Evolutionary conservation across 345 rosid genomes (phyloP).

Genomic region (Crucihimalaya himalaica): DNA sequence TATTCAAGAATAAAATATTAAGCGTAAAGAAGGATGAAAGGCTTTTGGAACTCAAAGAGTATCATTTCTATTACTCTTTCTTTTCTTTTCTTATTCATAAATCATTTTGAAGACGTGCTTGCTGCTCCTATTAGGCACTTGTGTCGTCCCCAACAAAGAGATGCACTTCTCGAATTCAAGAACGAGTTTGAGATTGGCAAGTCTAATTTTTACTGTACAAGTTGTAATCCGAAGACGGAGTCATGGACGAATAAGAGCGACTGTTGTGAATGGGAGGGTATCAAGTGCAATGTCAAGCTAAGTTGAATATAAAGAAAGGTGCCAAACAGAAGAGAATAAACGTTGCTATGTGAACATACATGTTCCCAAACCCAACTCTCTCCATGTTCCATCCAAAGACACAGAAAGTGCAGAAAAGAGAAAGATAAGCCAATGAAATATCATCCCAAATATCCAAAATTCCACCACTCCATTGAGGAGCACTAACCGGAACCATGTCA

Average conservation of each 20-base stretch:
- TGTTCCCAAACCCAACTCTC: constrained; percentile 92
- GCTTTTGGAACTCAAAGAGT: background rate
- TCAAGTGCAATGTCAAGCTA: constrained; percentile 40
- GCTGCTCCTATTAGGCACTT: background rate
- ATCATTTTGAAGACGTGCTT: rapidly evolving
- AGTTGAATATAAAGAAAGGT: constrained; percentile 88
- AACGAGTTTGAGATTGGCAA: background rate
- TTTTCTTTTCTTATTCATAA: background rate
- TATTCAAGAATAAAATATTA: background rate
- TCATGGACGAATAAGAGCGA: background rate
- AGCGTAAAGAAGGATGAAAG: background rate
- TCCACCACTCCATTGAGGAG: constrained; percentile 88
- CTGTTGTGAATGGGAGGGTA: constrained; percentile 5
- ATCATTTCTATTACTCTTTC: background rate
- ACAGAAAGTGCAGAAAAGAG: constrained; percentile 79
- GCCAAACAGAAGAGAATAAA: constrained; percentile 85
- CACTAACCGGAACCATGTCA: constrained; percentile 45
- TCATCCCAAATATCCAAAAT: constrained; percentile 86
- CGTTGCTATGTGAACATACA: constrained; percentile 92
- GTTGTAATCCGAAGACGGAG: background rate
- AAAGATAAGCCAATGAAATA: constrained; percentile 79
- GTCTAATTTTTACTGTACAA: rapidly evolving
- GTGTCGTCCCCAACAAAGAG: constrained; percentile 5
- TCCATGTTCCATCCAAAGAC: constrained; percentile 99
- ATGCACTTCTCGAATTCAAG: background rate